Percentiles rank a stretch among this genome's conserved stretches.
These are phyloP conservation scores for Globisporangium echinulatum DNA, from an alignment of 352 stramenopile species.

Conservation along the genomic window DNA sequence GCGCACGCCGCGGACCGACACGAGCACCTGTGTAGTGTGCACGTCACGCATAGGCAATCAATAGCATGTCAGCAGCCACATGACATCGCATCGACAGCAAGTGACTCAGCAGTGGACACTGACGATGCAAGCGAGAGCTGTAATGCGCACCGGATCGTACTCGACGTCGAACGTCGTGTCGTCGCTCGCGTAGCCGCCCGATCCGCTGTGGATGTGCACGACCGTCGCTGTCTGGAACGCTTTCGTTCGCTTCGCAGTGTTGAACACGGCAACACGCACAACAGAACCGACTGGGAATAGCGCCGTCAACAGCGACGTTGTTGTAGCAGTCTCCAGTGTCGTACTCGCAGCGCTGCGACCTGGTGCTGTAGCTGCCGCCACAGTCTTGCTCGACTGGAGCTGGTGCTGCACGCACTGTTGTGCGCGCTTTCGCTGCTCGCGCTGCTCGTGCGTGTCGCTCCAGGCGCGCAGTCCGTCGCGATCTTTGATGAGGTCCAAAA, in stretches of 20 bases:
- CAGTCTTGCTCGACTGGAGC: too few relatives aligned
- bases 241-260: conserved; percentile 5
- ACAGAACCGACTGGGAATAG: conserved; percentile 35
- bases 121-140: too few relatives aligned
- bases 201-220: conserved; percentile 19
- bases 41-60: background rate
- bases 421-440: conserved; percentile 12
- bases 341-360: background rate
- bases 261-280: conserved; percentile 26
- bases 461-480: conserved; percentile 51
- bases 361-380: too few relatives aligned
- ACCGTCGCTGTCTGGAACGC: conserved; percentile 23
- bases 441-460: conserved; percentile 40
- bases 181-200: background rate
- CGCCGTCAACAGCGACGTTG: conserved; percentile 25
- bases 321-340: background rate
- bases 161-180: conserved; percentile 38
- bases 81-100: background rate
- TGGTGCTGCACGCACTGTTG: background rate
- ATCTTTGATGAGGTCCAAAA: conserved; percentile 64
- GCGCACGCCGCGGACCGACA: conserved; percentile 20
- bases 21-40: conserved; percentile 2
- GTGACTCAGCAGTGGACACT: background rate
- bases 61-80: background rate
- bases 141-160: conserved; percentile 25